Evolutionary conservation across 768 basidiomycete species (phyloP).

Genomic region (Gloeostereum incarnatum): DNA sequence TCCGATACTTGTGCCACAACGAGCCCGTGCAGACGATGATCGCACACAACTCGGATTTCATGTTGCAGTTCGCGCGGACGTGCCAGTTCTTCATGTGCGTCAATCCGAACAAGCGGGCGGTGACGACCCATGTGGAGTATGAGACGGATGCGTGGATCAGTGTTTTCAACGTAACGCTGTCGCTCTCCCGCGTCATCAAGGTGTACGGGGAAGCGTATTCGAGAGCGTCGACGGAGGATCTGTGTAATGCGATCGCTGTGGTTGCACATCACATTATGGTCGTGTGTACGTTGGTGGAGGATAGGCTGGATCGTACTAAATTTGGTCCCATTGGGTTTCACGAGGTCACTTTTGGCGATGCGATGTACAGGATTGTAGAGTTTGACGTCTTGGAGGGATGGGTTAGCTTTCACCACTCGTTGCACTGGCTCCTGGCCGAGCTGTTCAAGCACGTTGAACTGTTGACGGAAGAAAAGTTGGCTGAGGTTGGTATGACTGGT

Average conservation of each 20-base stretch:
- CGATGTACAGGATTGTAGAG: slow-evolving; percentile 50
- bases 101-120: slow-evolving; percentile 83
- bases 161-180: slow-evolving; percentile 92
- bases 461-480: slow-evolving; percentile 45
- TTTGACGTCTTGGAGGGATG: slow-evolving; percentile 76
- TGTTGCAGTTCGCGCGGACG: slow-evolving; percentile 63
- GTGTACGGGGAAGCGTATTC: slow-evolving; percentile 81
- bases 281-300: slow-evolving; percentile 60
- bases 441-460: slow-evolving; percentile 75
- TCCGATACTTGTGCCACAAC: slow-evolving; percentile 80
- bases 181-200: slow-evolving; percentile 81
- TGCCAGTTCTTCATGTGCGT: slow-evolving; percentile 91
- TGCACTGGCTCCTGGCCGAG: slow-evolving; percentile 88
- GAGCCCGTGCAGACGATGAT: slow-evolving; percentile 74
- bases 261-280: slow-evolving; percentile 66
- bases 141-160: slow-evolving; percentile 97
- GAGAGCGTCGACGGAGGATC: slow-evolving; percentile 43
- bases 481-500: slow-evolving; percentile 40
- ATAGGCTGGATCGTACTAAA: slow-evolving; percentile 56
- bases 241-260: slow-evolving; percentile 56
- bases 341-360: slow-evolving; percentile 53
- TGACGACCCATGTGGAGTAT: slow-evolving; percentile 83
- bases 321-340: slow-evolving; percentile 59
- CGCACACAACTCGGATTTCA: slow-evolving; percentile 54
- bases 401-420: slow-evolving; percentile 89